Evolutionary conservation across 2,329 filamentous ascomycete species (phyloP).

Genomic region (Periconia sp.): DNA sequence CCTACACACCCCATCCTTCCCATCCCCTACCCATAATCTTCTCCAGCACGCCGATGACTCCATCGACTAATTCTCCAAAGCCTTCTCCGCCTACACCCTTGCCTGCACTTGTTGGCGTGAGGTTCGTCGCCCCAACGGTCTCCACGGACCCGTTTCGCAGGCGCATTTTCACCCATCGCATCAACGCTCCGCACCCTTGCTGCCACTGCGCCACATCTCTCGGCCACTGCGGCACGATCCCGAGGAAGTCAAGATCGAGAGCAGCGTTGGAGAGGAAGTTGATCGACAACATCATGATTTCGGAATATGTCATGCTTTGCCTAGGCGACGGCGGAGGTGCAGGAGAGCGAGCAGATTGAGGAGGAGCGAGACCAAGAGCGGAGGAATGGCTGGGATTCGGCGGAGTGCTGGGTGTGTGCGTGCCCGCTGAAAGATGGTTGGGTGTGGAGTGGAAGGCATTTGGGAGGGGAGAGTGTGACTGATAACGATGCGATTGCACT

Average conservation of each 20-base stretch:
- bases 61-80: constrained; percentile 38
- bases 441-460: constrained; percentile 10
- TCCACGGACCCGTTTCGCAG: constrained; percentile 28
- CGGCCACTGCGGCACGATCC: constrained; percentile 21
- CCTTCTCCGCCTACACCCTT: constrained; percentile 22
- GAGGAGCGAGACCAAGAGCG: constrained; percentile 15
- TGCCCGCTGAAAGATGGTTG: constrained; percentile 9
- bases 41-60: constrained; percentile 34
- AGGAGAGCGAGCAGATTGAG: constrained; percentile 20
- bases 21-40: constrained; percentile 35
- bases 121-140: constrained; percentile 8
- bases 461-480: constrained; percentile 24
- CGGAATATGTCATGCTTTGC: constrained; percentile 22
- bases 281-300: constrained; percentile 27
- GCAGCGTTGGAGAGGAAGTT: constrained; percentile 32
- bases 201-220: constrained; percentile 30
- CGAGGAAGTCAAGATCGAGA: constrained; percentile 21
- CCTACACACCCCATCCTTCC: constrained; percentile 35
- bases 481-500: constrained; percentile 16
- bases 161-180: constrained; percentile 41
- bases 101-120: constrained; percentile 14
- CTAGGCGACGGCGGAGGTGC: constrained; percentile 16
- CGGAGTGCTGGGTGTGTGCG: constrained; percentile 10
- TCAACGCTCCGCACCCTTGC: constrained; percentile 33
- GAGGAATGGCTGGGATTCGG: constrained; percentile 17